These are phyloP conservation scores for Candolleomyces aberdarensis DNA, from an alignment of 768 basidiomycete species.

Conservation along the genomic window DNA sequence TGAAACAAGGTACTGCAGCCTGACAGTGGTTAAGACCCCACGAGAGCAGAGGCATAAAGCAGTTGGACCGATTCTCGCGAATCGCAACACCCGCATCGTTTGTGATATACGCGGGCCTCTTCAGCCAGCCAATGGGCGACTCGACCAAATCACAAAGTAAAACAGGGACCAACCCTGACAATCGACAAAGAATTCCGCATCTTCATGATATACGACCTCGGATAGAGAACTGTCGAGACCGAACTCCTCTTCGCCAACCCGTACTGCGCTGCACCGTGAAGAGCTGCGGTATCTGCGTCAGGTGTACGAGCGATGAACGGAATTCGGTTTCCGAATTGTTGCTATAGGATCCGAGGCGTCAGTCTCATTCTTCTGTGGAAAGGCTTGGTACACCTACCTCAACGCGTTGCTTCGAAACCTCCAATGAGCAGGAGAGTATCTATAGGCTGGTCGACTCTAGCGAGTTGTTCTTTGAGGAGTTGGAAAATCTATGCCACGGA, in stretches of 20 bases:
- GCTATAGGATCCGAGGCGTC: conserved; percentile 36
- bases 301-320: conserved; percentile 77
- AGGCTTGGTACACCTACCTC: conserved; percentile 57
- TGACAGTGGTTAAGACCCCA: conserved; percentile 9
- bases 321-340: conserved; percentile 62
- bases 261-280: conserved; percentile 86
- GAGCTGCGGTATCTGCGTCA: conserved; percentile 86
- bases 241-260: conserved; percentile 73
- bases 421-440: conserved; percentile 88
- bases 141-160: conserved; percentile 56
- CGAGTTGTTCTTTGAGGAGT: conserved; percentile 74
- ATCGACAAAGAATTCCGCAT: conserved; percentile 25
- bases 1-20: conserved; percentile 86
- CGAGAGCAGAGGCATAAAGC: background rate
- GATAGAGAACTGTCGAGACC: conserved; percentile 80
- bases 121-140: conserved; percentile 81
- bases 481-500: conserved; percentile 55
- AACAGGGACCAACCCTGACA: background rate
- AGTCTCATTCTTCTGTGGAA: background rate
- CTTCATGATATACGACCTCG: conserved; percentile 86
- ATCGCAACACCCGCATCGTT: conserved; percentile 70
- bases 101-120: conserved; percentile 79
- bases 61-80: conserved; percentile 59
- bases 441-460: conserved; percentile 63
- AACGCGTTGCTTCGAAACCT: conserved; percentile 78